A percentile compares a stretch with the other conserved stretches of the same genome.
phyloP scores from a whole-genome alignment of 2,329 filamentous ascomycete species.

The Epichloe aotearoae region DNA sequence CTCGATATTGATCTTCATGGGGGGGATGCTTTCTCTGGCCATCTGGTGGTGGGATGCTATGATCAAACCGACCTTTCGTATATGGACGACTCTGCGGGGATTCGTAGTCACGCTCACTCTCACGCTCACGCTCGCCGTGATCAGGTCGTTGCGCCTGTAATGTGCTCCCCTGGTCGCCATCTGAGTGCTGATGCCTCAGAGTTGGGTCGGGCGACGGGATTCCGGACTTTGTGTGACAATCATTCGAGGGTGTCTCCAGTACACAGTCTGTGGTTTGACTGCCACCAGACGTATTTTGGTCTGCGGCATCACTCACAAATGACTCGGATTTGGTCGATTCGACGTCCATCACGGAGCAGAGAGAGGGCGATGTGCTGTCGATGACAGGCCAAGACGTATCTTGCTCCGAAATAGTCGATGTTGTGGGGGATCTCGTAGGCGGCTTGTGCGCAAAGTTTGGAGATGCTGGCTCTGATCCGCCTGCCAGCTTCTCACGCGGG shows the following conservation, averaged over 20 bases:
- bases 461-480: not conserved
- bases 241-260: not conserved
- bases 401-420: not conserved
- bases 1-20: not conserved
- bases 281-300: not conserved
- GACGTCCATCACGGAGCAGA: not conserved
- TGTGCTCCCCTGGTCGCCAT: not conserved
- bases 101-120: not conserved
- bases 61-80: not conserved
- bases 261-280: not conserved
- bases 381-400: not conserved
- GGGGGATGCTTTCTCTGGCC: not conserved
- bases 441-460: not conserved
- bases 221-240: not conserved
- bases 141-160: not conserved
- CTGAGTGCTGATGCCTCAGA: not conserved
- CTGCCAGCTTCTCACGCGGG: not conserved
- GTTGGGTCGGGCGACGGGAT: not conserved
- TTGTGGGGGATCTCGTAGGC: not conserved
- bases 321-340: not conserved
- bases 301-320: not conserved
- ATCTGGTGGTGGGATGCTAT: not conserved
- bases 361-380: not conserved
- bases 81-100: not conserved
- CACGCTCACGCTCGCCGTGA: not conserved